A percentile compares a stretch with the other conserved stretches of the same genome.
phyloP scores from a whole-genome alignment of 1,139 yeast species.

The Protomyces pachydermus region DNA sequence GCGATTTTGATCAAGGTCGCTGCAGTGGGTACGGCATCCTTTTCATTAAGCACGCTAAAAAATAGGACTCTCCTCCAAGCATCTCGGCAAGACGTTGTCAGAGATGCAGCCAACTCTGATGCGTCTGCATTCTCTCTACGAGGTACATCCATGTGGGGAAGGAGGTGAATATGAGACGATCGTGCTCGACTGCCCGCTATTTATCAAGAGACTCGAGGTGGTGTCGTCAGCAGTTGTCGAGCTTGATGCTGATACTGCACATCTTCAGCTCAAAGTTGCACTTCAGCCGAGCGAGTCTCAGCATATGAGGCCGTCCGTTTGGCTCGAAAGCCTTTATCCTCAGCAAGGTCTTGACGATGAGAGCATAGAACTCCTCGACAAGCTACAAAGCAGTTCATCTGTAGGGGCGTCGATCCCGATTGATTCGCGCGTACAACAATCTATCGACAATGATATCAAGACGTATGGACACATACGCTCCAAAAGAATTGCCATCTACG shows the following conservation, averaged over 20 bases:
- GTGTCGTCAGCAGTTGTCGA: constrained; percentile 45
- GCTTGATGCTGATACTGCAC: constrained; percentile 61
- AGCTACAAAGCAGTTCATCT: background rate
- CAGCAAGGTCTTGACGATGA: background rate
- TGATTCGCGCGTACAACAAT: background rate
- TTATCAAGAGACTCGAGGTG: constrained; percentile 53
- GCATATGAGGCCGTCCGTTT: background rate
- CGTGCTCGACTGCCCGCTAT: constrained; percentile 84
- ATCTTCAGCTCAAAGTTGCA: constrained; percentile 47
- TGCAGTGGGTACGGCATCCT: constrained; percentile 51
- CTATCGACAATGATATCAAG: background rate
- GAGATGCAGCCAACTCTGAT: constrained; percentile 58
- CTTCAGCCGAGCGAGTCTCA: constrained; percentile 38
- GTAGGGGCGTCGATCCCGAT: background rate
- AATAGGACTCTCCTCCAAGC: constrained; percentile 51
- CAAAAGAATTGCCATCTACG: background rate
- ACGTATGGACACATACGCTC: background rate
- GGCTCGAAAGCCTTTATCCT: background rate
- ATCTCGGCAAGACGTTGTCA: constrained; percentile 63
- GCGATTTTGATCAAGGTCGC: constrained; percentile 90
- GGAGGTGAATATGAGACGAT: constrained; percentile 96
- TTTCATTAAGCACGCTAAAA: background rate
- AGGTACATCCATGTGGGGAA: constrained; percentile 93
- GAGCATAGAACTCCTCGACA: background rate
- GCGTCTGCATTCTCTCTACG: constrained; percentile 58